phyloP scores from a whole-genome alignment of 768 basidiomycete genomes.

The Lactarius psammicola region DNA sequence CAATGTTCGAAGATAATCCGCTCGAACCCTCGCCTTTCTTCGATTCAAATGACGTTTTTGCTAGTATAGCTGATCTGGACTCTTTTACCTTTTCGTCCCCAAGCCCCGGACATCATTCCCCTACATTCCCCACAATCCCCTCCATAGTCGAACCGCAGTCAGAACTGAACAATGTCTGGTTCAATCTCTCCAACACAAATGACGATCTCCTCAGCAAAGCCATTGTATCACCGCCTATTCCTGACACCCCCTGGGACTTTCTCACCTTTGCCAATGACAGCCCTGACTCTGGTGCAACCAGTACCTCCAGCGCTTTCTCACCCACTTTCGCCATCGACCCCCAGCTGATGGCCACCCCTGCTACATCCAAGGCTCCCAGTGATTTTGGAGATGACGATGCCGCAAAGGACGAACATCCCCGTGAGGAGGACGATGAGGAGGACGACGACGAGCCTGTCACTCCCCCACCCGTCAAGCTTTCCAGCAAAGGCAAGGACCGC shows the following conservation, averaged over 20 bases:
- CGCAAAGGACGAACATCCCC: slow-evolving; percentile 32
- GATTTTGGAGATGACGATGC: slow-evolving; percentile 43
- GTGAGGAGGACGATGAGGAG: slow-evolving; percentile 38
- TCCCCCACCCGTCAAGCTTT: slow-evolving; percentile 35
- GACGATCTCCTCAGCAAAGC: slow-evolving; percentile 35
- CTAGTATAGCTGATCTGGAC: slow-evolving; percentile 15
- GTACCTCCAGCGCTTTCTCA: slow-evolving; percentile 29
- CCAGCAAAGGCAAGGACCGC: slow-evolving; percentile 52
- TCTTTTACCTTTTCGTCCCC: slow-evolving; percentile 5
- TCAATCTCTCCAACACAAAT: slow-evolving; percentile 33
- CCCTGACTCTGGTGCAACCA: slow-evolving; percentile 30
- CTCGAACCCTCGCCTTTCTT: slow-evolving; percentile 24
- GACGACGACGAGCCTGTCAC: slow-evolving; percentile 34
- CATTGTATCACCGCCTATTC: slow-evolving; percentile 29
- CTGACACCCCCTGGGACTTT: slow-evolving; percentile 41
- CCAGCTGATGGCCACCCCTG: slow-evolving; percentile 68
- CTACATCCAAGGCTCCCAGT: slow-evolving; percentile 44
- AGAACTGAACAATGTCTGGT: slow-evolving; percentile 25
- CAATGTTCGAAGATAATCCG: slow-evolving; percentile 26
- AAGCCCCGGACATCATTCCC: slow-evolving; percentile 7
- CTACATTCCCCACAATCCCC: neutral
- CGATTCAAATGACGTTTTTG: slow-evolving; percentile 12
- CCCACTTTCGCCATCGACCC: slow-evolving; percentile 62
- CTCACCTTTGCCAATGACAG: slow-evolving; percentile 38
- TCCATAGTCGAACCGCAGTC: slow-evolving; percentile 15